phyloP scores from a whole-genome alignment of 2,329 filamentous ascomycete genomes.

The Sodiomyces alkalinus region DNA sequence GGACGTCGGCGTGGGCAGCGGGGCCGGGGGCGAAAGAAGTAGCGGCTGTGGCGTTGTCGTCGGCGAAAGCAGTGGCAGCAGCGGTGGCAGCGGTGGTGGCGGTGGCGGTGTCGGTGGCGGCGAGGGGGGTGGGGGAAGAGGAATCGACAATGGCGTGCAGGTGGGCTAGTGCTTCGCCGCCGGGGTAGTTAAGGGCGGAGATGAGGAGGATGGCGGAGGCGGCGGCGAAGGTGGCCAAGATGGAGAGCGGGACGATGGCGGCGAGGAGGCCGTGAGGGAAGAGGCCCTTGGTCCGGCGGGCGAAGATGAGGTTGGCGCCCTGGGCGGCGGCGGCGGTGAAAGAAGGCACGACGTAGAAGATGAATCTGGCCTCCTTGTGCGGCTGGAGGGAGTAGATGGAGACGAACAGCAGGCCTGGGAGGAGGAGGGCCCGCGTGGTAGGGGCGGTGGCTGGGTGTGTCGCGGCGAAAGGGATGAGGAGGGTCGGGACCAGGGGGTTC shows the following conservation, averaged over 20 bases:
- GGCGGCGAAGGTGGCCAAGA: constrained; percentile 41
- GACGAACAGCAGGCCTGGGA: constrained; percentile 59
- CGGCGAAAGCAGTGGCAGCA: too few relatives aligned
- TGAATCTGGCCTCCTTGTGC: constrained; percentile 93
- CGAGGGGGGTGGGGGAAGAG: constrained; percentile 10
- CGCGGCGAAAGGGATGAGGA: constrained; percentile 40
- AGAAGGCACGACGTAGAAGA: constrained; percentile 73
- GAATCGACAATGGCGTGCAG: constrained; percentile 26
- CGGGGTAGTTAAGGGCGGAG: constrained; percentile 86
- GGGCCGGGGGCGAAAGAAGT: constrained; percentile 15
- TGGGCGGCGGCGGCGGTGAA: constrained; percentile 66
- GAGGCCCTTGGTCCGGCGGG: constrained; percentile 45
- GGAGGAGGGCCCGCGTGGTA: constrained; percentile 32
- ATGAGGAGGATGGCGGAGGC: constrained; percentile 57
- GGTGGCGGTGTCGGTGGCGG: constrained; percentile 42
- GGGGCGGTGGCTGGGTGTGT: constrained; percentile 27
- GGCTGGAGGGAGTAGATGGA: constrained; percentile 74
- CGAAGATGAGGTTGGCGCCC: constrained; percentile 56
- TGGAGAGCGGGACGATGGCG: constrained; percentile 40
- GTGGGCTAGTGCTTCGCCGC: constrained; percentile 58
- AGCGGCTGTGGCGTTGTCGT: too few relatives aligned
- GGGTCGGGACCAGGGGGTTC: constrained; percentile 52
- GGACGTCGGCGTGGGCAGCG: constrained; percentile 44
- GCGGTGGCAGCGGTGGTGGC: constrained; percentile 31
- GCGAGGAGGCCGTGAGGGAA: constrained; percentile 25